Conservation (phyloP, 768 basidiomycete species). For the Hericium rajendrae region DNA sequence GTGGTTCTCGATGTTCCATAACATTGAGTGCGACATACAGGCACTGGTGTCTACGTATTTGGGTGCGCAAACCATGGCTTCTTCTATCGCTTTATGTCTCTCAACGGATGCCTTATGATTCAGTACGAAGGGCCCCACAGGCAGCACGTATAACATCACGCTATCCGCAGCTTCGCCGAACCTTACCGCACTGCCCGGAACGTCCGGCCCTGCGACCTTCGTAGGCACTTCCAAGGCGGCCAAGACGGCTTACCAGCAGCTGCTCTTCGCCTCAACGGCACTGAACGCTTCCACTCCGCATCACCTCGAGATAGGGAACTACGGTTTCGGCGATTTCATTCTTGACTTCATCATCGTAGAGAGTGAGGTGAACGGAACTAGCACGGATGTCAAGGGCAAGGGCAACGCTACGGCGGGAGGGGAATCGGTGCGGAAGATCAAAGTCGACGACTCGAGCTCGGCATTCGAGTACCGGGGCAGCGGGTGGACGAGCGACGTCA, state of each 20-base stretch:
- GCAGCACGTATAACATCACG: not conserved
- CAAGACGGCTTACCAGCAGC: not conserved
- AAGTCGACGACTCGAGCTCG: not conserved
- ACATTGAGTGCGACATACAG: not conserved
- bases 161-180: not conserved
- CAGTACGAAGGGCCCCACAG: not conserved
- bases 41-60: not conserved
- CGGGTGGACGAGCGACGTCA: not conserved
- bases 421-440: not conserved
- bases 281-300: not conserved
- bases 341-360: conserved; percentile 1
- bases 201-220: not conserved
- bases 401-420: not conserved
- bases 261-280: not conserved
- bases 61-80: not conserved
- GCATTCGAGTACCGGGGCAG: not conserved
- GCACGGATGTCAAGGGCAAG: not conserved
- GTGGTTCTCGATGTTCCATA: too few relatives aligned
- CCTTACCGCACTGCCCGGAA: not conserved
- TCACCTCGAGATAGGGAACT: not conserved
- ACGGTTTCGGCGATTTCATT: not conserved
- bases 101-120: not conserved
- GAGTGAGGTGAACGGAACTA: not conserved
- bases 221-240: not conserved
- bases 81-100: too few relatives aligned